Evolutionary conservation across 1,284 basidiomycete species (phyloP).

Genomic region (Meripilus lineatus): DNA sequence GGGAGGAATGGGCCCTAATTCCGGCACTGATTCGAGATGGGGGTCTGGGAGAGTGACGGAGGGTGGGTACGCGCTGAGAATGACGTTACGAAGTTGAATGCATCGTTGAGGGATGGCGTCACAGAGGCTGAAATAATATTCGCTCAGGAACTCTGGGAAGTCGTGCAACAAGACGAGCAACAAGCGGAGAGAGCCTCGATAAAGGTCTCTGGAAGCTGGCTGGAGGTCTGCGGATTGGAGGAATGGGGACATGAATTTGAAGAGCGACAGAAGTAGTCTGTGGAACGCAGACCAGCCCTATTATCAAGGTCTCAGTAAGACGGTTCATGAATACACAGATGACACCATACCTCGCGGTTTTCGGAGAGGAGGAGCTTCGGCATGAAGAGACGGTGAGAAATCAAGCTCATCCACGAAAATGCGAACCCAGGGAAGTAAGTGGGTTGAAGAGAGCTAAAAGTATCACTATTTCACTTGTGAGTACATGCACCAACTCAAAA

Average conservation of each 20-base stretch:
- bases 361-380: slow-evolving; percentile 86
- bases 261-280: slow-evolving; percentile 86
- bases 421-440: slow-evolving; percentile 97
- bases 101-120: slow-evolving; percentile 91
- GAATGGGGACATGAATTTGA: slow-evolving; percentile 94
- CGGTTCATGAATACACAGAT: not conserved
- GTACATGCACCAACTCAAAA: not conserved
- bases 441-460: slow-evolving; percentile 94
- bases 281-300: slow-evolving; percentile 96
- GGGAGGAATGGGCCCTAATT: slow-evolving; percentile 87
- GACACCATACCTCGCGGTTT: slow-evolving; percentile 65
- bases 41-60: slow-evolving; percentile 85
- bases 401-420: slow-evolving; percentile 96
- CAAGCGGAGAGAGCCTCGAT: slow-evolving; percentile 89
- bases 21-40: slow-evolving; percentile 73
- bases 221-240: slow-evolving; percentile 79
- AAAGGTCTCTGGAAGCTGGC: slow-evolving; percentile 83
- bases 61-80: slow-evolving; percentile 96
- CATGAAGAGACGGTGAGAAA: slow-evolving; percentile 97
- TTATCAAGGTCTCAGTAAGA: slow-evolving; percentile 4
- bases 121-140: slow-evolving; percentile 95
- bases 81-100: slow-evolving; percentile 95
- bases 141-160: slow-evolving; percentile 97
- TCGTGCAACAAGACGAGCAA: slow-evolving; percentile 95
- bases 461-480: slow-evolving; percentile 58